A percentile compares a stretch with the other conserved stretches of the same genome.
Evolutionary conservation across 2,329 filamentous ascomycete species (phyloP).

Genomic region (Phaeophleospora eucalypticola): DNA sequence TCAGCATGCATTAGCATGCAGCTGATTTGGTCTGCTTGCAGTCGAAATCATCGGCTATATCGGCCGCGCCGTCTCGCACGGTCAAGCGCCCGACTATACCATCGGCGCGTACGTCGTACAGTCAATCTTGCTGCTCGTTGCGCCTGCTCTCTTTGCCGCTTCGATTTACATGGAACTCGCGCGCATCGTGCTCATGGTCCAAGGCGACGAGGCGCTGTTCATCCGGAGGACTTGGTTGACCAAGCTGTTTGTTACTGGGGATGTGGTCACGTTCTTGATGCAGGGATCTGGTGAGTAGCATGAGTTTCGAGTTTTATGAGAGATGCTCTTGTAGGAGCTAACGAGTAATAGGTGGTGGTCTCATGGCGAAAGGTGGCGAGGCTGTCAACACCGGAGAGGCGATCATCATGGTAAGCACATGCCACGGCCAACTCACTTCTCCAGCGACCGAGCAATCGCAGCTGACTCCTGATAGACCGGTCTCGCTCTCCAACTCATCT

Average conservation of each 20-base stretch:
- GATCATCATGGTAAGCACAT: conserved; percentile 46
- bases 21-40: no score
- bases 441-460: no score
- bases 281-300: conserved; percentile 30
- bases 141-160: conserved; percentile 48
- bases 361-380: conserved; percentile 6
- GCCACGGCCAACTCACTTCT: no score
- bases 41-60: conserved; percentile 53
- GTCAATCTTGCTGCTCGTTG: conserved; percentile 44
- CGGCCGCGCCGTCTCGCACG: conserved; percentile 44
- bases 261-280: conserved; percentile 46
- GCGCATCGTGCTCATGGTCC: conserved; percentile 41
- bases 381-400: conserved; percentile 36
- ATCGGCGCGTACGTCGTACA: conserved; percentile 42
- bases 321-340: no score
- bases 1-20: conserved; percentile 29
- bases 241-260: conserved; percentile 46
- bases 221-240: conserved; percentile 45
- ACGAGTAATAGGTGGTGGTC: conserved; percentile 6
- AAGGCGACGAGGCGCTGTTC: conserved; percentile 40
- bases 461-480: no score
- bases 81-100: conserved; percentile 32
- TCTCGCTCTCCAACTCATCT: conserved; percentile 47
- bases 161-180: conserved; percentile 48
- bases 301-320: no score